These are phyloP conservation scores for Ophiostoma triangulosporum DNA, from an alignment of 2,329 filamentous ascomycete genomes.

Conservation along the genomic window DNA sequence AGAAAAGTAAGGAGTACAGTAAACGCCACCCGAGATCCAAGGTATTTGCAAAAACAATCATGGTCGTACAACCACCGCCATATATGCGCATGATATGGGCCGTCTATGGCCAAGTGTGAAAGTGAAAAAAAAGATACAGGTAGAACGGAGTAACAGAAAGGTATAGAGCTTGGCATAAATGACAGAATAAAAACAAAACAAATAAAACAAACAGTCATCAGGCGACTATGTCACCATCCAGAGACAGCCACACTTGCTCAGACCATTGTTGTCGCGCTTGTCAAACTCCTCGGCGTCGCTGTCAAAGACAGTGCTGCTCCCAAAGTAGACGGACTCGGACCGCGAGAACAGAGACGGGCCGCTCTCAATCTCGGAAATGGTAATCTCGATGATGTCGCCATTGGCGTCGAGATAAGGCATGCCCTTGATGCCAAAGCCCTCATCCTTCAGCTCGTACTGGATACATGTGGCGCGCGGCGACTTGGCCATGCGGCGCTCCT, in stretches of 20 bases:
- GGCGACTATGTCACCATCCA: constrained; percentile 33
- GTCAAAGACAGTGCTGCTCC: neutral
- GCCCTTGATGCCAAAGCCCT: constrained; percentile 22
- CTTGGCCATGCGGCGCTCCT: constrained; percentile 34
- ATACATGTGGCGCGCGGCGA: constrained; percentile 30
- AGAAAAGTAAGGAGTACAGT: neutral
- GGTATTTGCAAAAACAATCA: neutral
- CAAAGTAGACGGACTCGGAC: neutral
- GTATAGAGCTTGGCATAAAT: neutral
- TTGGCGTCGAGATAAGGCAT: constrained; percentile 23
- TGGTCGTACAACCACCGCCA: neutral
- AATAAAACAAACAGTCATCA: neutral
- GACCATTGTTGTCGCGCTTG: constrained; percentile 19
- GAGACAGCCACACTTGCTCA: constrained; percentile 39
- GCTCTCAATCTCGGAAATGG: constrained; percentile 29
- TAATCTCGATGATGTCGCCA: constrained; percentile 28
- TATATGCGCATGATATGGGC: neutral
- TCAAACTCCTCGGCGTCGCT: constrained; percentile 3
- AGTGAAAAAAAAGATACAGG: neutral
- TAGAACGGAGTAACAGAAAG: neutral
- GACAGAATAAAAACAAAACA: neutral
- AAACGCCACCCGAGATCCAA: constrained; percentile 1
- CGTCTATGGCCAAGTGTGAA: neutral
- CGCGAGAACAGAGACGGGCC: constrained; percentile 8
- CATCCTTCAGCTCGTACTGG: constrained; percentile 31